Evolutionary conservation across 2,329 filamentous ascomycete species (phyloP).

Genomic region (Cordyceps pruinosa): DNA sequence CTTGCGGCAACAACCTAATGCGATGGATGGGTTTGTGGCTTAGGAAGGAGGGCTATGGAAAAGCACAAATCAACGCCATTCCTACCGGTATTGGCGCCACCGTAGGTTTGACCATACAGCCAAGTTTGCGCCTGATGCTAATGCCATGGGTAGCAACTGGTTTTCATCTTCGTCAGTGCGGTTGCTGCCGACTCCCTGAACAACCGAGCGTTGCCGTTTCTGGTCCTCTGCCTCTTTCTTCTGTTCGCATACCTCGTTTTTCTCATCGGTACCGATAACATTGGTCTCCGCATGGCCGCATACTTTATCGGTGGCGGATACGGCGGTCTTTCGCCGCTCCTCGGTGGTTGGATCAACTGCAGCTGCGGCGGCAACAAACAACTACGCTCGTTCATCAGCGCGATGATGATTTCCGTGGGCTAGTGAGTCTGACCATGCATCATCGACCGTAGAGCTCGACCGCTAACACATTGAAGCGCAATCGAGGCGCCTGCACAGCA

Average conservation of each 20-base stretch:
- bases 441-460: not conserved
- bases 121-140: not conserved
- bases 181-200: slow-evolving; percentile 10
- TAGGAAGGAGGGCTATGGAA: not conserved
- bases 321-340: slow-evolving; percentile 9
- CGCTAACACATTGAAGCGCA: not conserved
- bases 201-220: slow-evolving; percentile 9
- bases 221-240: not conserved
- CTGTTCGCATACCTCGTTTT: slow-evolving; percentile 12
- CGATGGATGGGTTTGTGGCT: slow-evolving; percentile 15
- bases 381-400: slow-evolving; percentile 6
- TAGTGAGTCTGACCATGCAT: not conserved
- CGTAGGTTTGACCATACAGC: not conserved
- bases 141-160: slow-evolving; percentile 3
- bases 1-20: slow-evolving; percentile 9
- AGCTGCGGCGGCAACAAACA: slow-evolving; percentile 13
- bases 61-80: slow-evolving; percentile 4
- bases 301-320: slow-evolving; percentile 12
- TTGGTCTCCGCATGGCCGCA: slow-evolving; percentile 5
- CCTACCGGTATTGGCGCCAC: slow-evolving; percentile 3
- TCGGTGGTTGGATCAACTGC: slow-evolving; percentile 13
- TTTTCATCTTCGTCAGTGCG: slow-evolving; percentile 10
- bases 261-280: not conserved
- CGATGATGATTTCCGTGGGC: slow-evolving; percentile 14
- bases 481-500: slow-evolving; percentile 13